A percentile compares a stretch with the other conserved stretches of the same genome.
Conservation (phyloP, 192 early-diverging fungal genomes). For the Coemansia sp. region DNA sequence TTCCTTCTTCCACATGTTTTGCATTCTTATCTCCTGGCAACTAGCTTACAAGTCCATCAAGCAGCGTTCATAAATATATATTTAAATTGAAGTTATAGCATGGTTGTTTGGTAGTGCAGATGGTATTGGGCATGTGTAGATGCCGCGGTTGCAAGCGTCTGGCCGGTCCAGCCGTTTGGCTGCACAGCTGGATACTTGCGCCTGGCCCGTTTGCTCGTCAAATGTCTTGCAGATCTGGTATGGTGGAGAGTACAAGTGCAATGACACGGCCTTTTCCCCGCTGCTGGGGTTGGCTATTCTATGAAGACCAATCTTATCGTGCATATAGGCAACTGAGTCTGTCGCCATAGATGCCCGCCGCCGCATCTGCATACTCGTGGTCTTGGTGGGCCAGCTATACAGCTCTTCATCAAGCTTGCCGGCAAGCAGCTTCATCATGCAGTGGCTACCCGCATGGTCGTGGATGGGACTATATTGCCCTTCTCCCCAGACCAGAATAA, state of each 20-base stretch:
- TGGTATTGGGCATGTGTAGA: no score
- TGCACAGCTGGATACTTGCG: slow-evolving; percentile 21
- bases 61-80: slow-evolving; percentile 9
- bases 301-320: slow-evolving; percentile 88
- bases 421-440: slow-evolving; percentile 87
- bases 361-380: not conserved
- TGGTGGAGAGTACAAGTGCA: slow-evolving; percentile 91
- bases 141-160: not conserved
- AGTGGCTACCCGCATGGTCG: slow-evolving; percentile 86
- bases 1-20: slow-evolving; percentile 79
- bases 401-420: slow-evolving; percentile 76
- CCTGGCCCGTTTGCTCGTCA: slow-evolving; percentile 66
- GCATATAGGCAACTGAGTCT: slow-evolving; percentile 82
- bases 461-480: slow-evolving; percentile 80
- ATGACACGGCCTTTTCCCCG: slow-evolving; percentile 64
- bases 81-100: not conserved
- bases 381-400: slow-evolving; percentile 66
- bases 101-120: no score
- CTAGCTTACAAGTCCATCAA: slow-evolving; percentile 23
- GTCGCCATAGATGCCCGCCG: slow-evolving; percentile 22
- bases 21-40: slow-evolving; percentile 81
- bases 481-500: slow-evolving; percentile 83
- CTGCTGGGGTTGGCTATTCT: slow-evolving; percentile 67
- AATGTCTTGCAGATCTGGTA: slow-evolving; percentile 81
- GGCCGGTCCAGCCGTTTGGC: slow-evolving; percentile 21